Conservation (phyloP, 2,329 filamentous ascomycete genomes). For the Penicillium sp. region DNA sequence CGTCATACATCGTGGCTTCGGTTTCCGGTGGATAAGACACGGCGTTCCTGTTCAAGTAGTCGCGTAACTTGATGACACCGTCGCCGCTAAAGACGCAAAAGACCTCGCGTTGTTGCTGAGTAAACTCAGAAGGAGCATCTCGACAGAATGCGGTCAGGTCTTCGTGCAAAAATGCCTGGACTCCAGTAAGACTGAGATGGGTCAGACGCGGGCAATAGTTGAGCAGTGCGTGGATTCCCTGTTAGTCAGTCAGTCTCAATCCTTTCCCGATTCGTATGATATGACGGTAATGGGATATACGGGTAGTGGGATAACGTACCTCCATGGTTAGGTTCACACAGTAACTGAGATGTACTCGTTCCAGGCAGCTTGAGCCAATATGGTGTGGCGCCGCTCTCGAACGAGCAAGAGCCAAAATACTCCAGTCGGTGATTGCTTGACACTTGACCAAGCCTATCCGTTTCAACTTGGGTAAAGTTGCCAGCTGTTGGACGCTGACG, state of each 20-base stretch:
- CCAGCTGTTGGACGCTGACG: conserved; percentile 75
- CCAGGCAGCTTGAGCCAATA: conserved; percentile 65
- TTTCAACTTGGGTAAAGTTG: conserved; percentile 85
- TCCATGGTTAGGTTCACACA: conserved; percentile 78
- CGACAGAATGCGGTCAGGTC: conserved; percentile 84
- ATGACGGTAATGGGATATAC: too few species aligned
- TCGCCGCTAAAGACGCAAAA: conserved; percentile 96
- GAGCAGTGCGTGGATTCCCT: conserved; percentile 86
- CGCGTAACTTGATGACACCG: conserved; percentile 72
- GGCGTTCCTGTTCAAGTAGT: conserved; percentile 63
- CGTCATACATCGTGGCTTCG: conserved; percentile 43
- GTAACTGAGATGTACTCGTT: conserved; percentile 94
- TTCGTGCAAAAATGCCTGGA: conserved; percentile 80
- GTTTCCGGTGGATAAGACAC: conserved; percentile 27
- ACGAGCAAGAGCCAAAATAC: conserved; percentile 77
- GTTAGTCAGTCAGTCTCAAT: conserved; percentile 27
- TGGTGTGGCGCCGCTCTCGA: conserved; percentile 53
- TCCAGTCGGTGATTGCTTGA: conserved; percentile 80
- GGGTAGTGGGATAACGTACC: conserved; percentile 57
- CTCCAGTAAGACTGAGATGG: conserved; percentile 89
- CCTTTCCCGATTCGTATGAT: neutral
- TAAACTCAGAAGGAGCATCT: conserved; percentile 85
- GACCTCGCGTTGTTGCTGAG: conserved; percentile 86
- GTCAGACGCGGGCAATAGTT: conserved; percentile 91
- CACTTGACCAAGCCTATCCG: conserved; percentile 95